Percentiles rank a stretch among this genome's conserved stretches.
Conservation (phyloP, 148 eudicot species). For the Rhododendron vialii region DNA sequence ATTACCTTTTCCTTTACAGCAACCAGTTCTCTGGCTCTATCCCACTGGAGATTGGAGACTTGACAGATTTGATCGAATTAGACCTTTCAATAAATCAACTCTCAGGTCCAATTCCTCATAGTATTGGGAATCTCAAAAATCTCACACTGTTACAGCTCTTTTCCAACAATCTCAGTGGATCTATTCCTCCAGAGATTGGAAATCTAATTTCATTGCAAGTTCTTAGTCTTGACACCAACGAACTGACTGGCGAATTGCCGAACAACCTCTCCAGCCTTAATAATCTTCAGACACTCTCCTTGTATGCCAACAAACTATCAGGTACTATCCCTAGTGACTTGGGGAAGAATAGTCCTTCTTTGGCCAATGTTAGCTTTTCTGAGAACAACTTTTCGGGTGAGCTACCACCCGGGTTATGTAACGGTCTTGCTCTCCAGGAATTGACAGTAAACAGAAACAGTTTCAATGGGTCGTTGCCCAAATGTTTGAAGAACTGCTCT, state of each 20-base stretch:
- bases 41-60: conserved; percentile 47
- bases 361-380: conserved; percentile 65
- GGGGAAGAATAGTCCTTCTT: conserved; percentile 36
- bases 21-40: conserved; percentile 47
- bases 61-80: conserved; percentile 23
- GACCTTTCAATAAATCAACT: conserved; percentile 48
- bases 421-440: conserved; percentile 39
- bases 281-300: conserved; percentile 31
- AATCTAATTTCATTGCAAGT: conserved; percentile 34
- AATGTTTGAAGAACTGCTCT: conserved; percentile 69
- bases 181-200: conserved; percentile 60
- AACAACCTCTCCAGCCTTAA: conserved; percentile 43
- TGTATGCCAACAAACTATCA: conserved; percentile 45
- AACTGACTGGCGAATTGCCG: conserved; percentile 64
- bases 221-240: conserved; percentile 52
- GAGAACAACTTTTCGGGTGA: conserved; percentile 71
- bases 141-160: conserved; percentile 45
- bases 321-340: conserved; percentile 56
- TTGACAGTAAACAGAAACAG: conserved; percentile 57
- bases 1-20: conserved; percentile 34
- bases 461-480: conserved; percentile 62
- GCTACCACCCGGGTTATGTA: conserved; percentile 60
- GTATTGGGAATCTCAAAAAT: conserved; percentile 43
- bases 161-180: conserved; percentile 70
- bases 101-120: conserved; percentile 49